Evolutionary conservation across 2,329 filamentous ascomycete species (phyloP), one percentile per base, ranked within the genome.

Genomic region (Colletotrichum shisoi): DNA sequence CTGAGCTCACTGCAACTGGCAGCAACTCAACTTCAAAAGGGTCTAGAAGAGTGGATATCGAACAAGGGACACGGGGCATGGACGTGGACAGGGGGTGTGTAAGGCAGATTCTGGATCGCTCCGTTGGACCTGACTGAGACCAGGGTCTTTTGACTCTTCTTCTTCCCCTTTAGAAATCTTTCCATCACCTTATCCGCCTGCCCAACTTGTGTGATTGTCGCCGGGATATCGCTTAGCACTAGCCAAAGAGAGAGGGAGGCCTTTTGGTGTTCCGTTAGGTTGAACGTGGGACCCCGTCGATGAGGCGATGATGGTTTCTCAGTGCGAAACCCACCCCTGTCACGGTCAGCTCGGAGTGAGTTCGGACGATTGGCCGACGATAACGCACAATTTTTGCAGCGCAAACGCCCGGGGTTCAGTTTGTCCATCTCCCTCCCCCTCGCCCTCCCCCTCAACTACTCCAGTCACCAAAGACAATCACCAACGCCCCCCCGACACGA

Each of bases 351-450:
- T 64, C 21, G 46, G 64, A 11, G n/a, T 56, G 64, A 46, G 24
- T 54, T 21, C 40, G 60, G 60, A 56, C 64, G 53, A 64, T 67
- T 67, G 64, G 64, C 34, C 45, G 40, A 45, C 60, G 64, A 64
- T 53, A 64, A 44, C 64, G 64, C 64, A 53, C 39, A 15, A n/a
- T 27, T 46, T 46, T 8, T 40, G n/a, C 59, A 48, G 58, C 63
- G 63, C 63, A 17, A 17, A 63, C 63, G 63, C 63, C 63, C 51
- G 40, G 37, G 54, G 42, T 34, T 31, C 19, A 24, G 21, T 45
- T 24, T 48, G 0, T 31, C 40, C 44, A 49, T 39, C 34, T 24
- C 19, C 52, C 44, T n/a, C n/a, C 24, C 24, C 34, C 11, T n/a
- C 9, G 39, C 39, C 39, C 39, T 15, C 13, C 39, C 31, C 31